Percentiles rank a stretch among this genome's conserved stretches.
phyloP scores from a whole-genome alignment of 257 asterid genomes.

The Capsicum pubescens region DNA sequence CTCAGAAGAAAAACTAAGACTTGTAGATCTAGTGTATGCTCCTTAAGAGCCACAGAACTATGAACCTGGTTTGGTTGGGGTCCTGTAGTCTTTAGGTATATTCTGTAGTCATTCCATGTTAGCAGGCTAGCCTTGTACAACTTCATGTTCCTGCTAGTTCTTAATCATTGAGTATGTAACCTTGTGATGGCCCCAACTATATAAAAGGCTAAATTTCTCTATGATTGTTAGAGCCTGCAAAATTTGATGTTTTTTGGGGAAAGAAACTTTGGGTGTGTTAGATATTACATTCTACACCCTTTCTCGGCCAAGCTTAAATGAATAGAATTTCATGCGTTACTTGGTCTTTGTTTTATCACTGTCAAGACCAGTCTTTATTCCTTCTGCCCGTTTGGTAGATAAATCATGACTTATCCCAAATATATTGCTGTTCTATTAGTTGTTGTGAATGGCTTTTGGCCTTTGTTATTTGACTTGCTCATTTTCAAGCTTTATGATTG shows the following conservation, averaged over 20 bases:
- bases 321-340: not conserved
- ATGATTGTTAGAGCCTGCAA: not conserved
- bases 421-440: not conserved
- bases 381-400: not conserved
- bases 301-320: not conserved
- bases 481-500: constrained; percentile 9
- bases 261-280: constrained; percentile 8
- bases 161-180: not conserved
- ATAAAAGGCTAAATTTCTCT: constrained; percentile 1
- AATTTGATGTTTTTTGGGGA: constrained; percentile 8
- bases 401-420: not conserved
- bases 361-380: not conserved
- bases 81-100: constrained; percentile 23
- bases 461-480: constrained; percentile 6
- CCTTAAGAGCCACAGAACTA: not conserved
- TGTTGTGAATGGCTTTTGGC: constrained; percentile 6
- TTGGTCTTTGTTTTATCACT: constrained; percentile 1
- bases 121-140: constrained; percentile 10
- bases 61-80: not conserved
- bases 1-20: not conserved
- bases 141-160: constrained; percentile 10
- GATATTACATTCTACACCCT: not conserved
- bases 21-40: not conserved
- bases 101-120: constrained; percentile 1
- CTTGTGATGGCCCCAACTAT: not conserved